Evolutionary conservation across 2,329 filamentous ascomycete genomes (phyloP), one percentile per base, ranked within the genome.

Genomic region (Escovopsis weberi): DNA sequence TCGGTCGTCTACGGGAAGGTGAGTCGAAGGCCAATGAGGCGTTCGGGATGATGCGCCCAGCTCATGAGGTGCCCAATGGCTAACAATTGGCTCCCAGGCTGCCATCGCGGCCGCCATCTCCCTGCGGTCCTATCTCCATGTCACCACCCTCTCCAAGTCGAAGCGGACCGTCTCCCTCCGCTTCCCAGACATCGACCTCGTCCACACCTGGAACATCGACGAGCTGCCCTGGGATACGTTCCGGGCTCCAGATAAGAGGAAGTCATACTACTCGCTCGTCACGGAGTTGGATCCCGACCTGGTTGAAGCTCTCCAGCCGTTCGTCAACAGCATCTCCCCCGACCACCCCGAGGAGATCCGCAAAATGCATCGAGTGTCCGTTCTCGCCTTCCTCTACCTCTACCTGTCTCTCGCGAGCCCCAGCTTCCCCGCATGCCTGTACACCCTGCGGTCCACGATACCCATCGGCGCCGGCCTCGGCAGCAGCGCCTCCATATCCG

Each of bases 1-100:
- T 84, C 91, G 2, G 91, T 96, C n/a, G 91, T 98, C 18, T 79
- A 98, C 58, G 88, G 88, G 57, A 96, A 95, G 75, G 83, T 85
- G 66, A 43, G 64, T 32, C 53, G 12, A 12, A 9, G 5, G 4
- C 6, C 30, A 15, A 15, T 15, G 2, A 26, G 19, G n/a, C 8
- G 6, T 32, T n/a, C 12, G 18, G n/a, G 11, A 33, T 30, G 10
- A 8, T 23, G 23, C 26, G 38, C 26, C 23, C 11, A 4, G 35
- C 34, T 2, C 11, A 26, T 12, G 3, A 9, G 6, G 4, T 4
- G 2, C 12, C 26, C 34, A 28, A 40, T 37, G 18, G 42, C 42
- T 33, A 37, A 40, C 38, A 10, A 33, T 12, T 39, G 28, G 26
- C 12, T 12, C 39, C 34, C 52, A 87, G 81, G 79, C 87, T 51